Evolutionary conservation across 768 basidiomycete species (phyloP).

Genomic region (Cyathus striatus): DNA sequence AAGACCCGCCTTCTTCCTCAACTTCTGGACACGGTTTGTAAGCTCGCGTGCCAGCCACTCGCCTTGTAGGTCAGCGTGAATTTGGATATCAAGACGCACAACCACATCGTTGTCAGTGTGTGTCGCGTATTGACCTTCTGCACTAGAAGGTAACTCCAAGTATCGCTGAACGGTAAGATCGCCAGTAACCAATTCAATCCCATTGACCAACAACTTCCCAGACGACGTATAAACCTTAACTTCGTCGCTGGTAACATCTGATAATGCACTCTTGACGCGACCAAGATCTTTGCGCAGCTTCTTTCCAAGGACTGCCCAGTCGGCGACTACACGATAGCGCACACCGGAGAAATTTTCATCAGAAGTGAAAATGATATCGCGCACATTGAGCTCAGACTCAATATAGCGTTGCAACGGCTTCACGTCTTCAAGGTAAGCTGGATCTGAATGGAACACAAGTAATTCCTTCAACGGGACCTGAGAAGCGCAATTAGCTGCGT

Average conservation of each 20-base stretch:
- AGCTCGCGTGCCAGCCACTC: slow-evolving; percentile 90
- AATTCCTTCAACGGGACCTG: slow-evolving; percentile 92
- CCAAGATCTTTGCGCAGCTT: slow-evolving; percentile 91
- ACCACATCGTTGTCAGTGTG: slow-evolving; percentile 95
- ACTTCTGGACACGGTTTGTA: slow-evolving; percentile 89
- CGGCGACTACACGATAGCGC: slow-evolving; percentile 86
- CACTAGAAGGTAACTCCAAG: slow-evolving; percentile 67
- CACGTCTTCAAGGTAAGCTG: slow-evolving; percentile 81
- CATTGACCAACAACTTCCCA: slow-evolving; percentile 80
- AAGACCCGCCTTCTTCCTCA: slow-evolving; percentile 92
- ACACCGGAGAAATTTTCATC: slow-evolving; percentile 86
- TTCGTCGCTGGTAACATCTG: slow-evolving; percentile 72
- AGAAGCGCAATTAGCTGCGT: slow-evolving; percentile 2
- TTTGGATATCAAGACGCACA: slow-evolving; percentile 84
- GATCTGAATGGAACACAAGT: slow-evolving; percentile 87
- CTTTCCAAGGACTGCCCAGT: slow-evolving; percentile 91
- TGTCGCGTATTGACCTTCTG: slow-evolving; percentile 65
- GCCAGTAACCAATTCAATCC: slow-evolving; percentile 85
- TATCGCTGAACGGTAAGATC: slow-evolving; percentile 90
- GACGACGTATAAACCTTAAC: slow-evolving; percentile 72
- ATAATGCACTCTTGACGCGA: slow-evolving; percentile 85
- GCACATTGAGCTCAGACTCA: slow-evolving; percentile 92
- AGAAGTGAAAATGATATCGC: slow-evolving; percentile 82
- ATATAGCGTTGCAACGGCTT: slow-evolving; percentile 83
- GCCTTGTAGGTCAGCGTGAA: slow-evolving; percentile 79